Evolutionary conservation across 352 stramenopile genomes (phyloP), one percentile per base, ranked within the genome.

Genomic region (Phytopythium sindhum): DNA sequence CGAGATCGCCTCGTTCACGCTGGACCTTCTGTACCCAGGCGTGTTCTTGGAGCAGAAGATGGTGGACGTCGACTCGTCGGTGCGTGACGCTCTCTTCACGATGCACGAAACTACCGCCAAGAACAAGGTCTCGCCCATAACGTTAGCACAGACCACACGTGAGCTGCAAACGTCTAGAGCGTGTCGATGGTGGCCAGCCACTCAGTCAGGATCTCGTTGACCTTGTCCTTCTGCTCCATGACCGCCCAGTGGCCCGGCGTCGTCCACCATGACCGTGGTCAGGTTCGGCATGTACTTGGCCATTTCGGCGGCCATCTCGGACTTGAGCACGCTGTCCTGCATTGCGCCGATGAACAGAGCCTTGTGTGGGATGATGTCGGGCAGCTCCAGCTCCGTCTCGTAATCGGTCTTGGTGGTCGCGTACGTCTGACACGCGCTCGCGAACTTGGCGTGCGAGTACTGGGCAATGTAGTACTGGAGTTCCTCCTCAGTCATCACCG

Each of bases 391-490:
- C 66, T 84, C 73, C 19, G 60, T 73, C 56, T 80, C 68, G n/a
- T 75, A 87, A 56, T 87, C 74, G 39, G 78, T 65, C 45, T 73
- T 65, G 58, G 69, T 68, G 4, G 73, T 78, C 33, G 55, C 68
- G 66, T 85, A 85, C 50, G 70, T 75, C 66, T 72, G 74, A 41
- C 69, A 71, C 5, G 64, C 47, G 29, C 65, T 68, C 39, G 66
- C 66, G 65, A 82, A 84, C 35, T 75, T 75, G 45, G 64, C 77
- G 51, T 68, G 33, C 6, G 64, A 61, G 70, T 77, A 84, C 60
- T 73, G 57, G 29, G 69, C 48, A 19, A 86, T 52, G 61, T 86
- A 86, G 53, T 80, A 83, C 12, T 83, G 37, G 21, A 86, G 59
- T 39, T 88, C 79, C 17, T 72, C 68, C 37, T 85, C 63, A 4